Conservation (phyloP, 2,329 filamentous ascomycete species). For the Leptosphaerulina australis region DNA sequence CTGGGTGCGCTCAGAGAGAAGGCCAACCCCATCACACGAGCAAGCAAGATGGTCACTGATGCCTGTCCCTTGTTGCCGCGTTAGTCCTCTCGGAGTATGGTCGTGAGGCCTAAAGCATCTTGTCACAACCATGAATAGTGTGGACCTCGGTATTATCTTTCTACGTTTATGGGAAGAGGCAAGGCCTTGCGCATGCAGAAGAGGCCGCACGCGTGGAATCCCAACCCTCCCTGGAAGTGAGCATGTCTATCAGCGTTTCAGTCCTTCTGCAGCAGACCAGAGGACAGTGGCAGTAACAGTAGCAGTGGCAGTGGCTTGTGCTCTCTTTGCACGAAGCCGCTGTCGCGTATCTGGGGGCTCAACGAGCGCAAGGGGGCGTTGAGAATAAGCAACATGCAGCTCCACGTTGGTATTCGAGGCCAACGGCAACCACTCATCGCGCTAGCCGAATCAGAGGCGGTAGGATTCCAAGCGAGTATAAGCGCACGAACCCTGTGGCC, state of each 20-base stretch:
- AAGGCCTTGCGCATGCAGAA: neutral
- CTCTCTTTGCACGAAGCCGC: neutral
- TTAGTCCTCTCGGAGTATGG: neutral
- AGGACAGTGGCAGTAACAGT: neutral
- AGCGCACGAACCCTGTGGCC: constrained; percentile 20
- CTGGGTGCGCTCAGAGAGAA: neutral
- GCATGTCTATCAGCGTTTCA: too few species aligned
- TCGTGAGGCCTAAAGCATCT: neutral
- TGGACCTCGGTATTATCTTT: neutral
- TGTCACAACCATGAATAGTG: too few species aligned
- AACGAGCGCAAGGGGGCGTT: constrained; percentile 6
- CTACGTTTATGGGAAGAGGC: neutral
- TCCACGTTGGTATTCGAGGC: constrained; percentile 30
- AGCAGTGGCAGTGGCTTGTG: neutral
- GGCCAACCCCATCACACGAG: neutral
- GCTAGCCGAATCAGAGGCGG: constrained; percentile 25
- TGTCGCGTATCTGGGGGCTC: neutral
- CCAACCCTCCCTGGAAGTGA: too few species aligned
- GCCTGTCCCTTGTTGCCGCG: neutral
- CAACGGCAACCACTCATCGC: constrained; percentile 19
- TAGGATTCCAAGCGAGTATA: constrained; percentile 24
- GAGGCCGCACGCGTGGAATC: too few species aligned
- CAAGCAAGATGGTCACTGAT: neutral
- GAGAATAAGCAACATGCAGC: constrained; percentile 25
- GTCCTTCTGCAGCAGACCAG: neutral